Base-by-base conservation (phyloP, 768 basidiomycete genomes). In the Trametes elegans region DNA sequence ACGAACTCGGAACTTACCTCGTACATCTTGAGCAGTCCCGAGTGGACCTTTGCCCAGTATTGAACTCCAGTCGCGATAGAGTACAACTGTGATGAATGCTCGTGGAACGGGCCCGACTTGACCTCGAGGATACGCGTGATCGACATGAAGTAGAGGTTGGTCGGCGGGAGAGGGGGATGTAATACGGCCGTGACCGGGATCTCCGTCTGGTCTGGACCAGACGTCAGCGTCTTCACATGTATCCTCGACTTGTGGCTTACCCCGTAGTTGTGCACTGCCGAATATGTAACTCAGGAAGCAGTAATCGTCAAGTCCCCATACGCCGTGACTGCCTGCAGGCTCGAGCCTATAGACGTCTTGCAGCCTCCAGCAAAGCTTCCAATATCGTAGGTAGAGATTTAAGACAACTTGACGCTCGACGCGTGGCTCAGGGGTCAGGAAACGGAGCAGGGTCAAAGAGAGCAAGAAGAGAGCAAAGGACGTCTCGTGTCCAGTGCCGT, bases 291-390 rank as follows among this genome's bases (percentile, higher is more conserved):
- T 85, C 39, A 98, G 78, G 71, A 96, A 95, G 47, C 78, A 80
- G 49, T 88, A 96, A 68, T 97, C 95, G 64, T 98, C 95, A 32
- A 98, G 73, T 1, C 95, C 97, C 97, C 96, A 99, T 0, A 98
- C 96, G 4, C 97, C 97, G 67, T 98, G 95, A 59, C 91, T 95
- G 7, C 97, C 97, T 2, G 97, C 97, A 5, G 95, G 94, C 70
- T 98, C 96, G 9, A 99, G 83, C 44, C 78, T 83, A 69, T 98
- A 99, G 28, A 82, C 80, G 59, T 93, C 90, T 68, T 98, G 94
- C 14, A 98, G 76, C 53, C 79, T 80, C 83, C 91, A 94, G 58
- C 88, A 90, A 29, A 98, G 77, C 29, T 78, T 77, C 38, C 94
- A 72, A 68, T 99, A 99, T 39, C 88, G 82, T 24, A 80, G 66